These are phyloP conservation scores for Sporothrix mexicana DNA, from an alignment of 2,329 filamentous ascomycete genomes.

Conservation along the genomic window DNA sequence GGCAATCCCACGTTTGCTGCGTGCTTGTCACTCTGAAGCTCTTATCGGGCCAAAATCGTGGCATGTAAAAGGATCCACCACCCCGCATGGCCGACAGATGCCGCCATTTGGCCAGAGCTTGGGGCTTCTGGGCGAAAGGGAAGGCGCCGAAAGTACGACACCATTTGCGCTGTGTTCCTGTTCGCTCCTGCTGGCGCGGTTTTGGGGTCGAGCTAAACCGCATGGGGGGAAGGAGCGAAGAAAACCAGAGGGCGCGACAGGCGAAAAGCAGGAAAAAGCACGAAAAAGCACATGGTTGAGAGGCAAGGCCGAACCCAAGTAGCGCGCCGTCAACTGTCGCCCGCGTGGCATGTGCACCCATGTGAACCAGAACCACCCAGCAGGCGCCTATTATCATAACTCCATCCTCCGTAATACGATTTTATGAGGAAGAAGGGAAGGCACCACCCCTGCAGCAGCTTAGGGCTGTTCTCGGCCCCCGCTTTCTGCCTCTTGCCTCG, in stretches of 20 bases:
- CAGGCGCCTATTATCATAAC: not conserved
- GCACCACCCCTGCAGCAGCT: slow-evolving; percentile 18
- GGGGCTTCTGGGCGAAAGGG: not conserved
- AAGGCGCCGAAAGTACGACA: not conserved
- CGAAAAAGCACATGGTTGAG: slow-evolving; percentile 21
- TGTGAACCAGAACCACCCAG: not conserved
- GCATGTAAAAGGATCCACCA: slow-evolving; percentile 7
- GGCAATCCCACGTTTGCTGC: too few species aligned
- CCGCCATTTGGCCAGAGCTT: not conserved
- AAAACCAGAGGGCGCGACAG: too few species aligned
- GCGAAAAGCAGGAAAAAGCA: not conserved
- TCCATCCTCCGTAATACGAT: too few species aligned
- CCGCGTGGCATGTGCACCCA: slow-evolving; percentile 3
- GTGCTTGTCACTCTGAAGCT: not conserved
- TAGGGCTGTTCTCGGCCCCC: slow-evolving; percentile 23
- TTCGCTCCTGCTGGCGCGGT: not conserved
- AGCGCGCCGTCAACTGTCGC: too few species aligned
- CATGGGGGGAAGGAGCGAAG: slow-evolving; percentile 17
- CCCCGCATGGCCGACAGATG: slow-evolving; percentile 16
- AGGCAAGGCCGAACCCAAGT: not conserved
- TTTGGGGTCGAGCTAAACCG: not conserved
- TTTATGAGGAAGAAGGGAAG: not conserved
- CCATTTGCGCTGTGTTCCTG: too few species aligned
- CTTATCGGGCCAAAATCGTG: slow-evolving; percentile 19
- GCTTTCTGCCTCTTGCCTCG: slow-evolving; percentile 17